Conservation (phyloP, 768 basidiomycete genomes). For the Cyathus striatus region DNA sequence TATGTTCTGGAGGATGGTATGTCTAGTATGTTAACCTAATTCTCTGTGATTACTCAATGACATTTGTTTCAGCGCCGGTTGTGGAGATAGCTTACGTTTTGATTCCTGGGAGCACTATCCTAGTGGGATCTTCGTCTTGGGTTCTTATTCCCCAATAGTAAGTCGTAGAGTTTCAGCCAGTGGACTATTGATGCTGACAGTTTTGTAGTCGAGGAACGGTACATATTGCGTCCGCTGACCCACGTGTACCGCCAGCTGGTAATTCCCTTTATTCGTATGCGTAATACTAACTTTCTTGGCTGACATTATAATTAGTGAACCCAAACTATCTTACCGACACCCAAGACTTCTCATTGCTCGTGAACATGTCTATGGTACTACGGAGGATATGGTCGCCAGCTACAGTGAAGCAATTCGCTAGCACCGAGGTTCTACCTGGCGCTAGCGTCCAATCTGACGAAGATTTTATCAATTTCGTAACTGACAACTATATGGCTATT, state of each 20-base stretch:
- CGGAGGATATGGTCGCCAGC: neutral
- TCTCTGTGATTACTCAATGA: too few relatives aligned
- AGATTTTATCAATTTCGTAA: neutral
- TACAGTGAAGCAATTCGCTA: neutral
- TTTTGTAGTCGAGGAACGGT: neutral
- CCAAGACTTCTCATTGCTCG: neutral
- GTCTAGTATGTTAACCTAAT: neutral
- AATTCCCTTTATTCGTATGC: neutral
- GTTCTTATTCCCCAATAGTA: neutral
- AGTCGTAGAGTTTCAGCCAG: neutral
- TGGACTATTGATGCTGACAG: neutral
- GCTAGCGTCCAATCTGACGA: neutral
- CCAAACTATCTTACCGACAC: neutral
- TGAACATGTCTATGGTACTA: neutral
- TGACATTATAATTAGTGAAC: neutral
- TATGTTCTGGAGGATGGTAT: neutral
- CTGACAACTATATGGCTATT: neutral
- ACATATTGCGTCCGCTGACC: neutral
- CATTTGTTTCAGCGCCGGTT: neutral
- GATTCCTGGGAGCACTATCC: accelerated
- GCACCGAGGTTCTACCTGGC: neutral
- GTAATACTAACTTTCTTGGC: accelerated
- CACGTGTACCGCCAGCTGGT: neutral
- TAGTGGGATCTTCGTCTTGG: neutral
- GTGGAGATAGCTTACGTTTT: neutral